These are phyloP conservation scores for Boletus rex-veris DNA, from an alignment of 768 basidiomycete species.

Conservation along the genomic window DNA sequence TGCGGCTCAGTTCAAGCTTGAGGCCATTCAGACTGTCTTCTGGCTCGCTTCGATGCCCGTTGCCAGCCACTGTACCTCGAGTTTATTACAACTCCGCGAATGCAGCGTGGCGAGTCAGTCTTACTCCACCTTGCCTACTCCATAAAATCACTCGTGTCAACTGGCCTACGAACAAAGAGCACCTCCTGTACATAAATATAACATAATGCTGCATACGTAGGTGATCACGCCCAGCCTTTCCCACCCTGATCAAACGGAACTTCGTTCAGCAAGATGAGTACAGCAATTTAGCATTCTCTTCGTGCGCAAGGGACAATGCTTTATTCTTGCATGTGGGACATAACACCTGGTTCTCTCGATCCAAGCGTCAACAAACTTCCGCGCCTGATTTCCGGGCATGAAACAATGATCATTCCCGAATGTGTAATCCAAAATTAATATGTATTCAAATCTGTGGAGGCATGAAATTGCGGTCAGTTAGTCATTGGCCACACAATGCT, in stretches of 20 bases:
- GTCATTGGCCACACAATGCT: conserved; percentile 4
- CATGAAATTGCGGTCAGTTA: conserved; percentile 1
- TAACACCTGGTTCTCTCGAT: conserved; percentile 4
- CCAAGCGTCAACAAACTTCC: background rate
- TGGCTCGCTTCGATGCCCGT: background rate
- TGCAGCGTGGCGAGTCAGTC: conserved; percentile 20
- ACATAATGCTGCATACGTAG: conserved; percentile 1
- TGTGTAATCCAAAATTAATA: conserved; percentile 12
- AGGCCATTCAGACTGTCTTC: background rate
- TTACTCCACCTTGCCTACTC: background rate
- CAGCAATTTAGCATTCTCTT: conserved; percentile 1
- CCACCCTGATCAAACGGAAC: conserved; percentile 15
- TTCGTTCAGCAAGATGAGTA: background rate
- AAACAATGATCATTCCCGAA: conserved; percentile 11
- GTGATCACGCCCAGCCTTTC: background rate
- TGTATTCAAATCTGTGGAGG: conserved; percentile 17
- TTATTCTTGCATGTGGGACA: conserved; percentile 1
- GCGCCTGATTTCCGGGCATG: conserved; percentile 25
- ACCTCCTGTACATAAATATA: conserved; percentile 18
- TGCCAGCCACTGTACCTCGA: background rate
- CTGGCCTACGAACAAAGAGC: background rate
- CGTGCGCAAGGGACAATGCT: background rate
- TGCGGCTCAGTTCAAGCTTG: background rate
- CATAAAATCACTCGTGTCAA: background rate
- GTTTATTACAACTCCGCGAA: conserved; percentile 34